Conservation (phyloP, 208 protist species). For the Trypanosoma avium region DNA sequence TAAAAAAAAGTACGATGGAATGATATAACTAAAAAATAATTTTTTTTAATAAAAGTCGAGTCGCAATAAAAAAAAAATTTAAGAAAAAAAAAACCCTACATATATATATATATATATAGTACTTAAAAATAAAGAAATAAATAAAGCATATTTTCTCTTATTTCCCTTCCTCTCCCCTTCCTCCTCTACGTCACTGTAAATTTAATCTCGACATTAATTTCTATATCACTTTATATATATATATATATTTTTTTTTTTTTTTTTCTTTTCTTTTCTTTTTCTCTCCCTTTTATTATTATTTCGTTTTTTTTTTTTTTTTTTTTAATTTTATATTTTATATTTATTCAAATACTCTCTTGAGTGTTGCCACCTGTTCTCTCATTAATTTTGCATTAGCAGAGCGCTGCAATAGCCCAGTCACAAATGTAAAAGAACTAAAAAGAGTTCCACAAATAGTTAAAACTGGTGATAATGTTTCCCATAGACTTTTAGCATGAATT, state of each 20-base stretch:
- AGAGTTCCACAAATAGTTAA: conserved; percentile 30
- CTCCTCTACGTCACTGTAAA: not conserved
- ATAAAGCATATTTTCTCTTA: not conserved
- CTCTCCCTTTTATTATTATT: not conserved
- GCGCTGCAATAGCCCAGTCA: conserved; percentile 71
- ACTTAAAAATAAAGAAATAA: not conserved
- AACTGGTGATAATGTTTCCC: not conserved
- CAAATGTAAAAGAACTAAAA: conserved; percentile 35
- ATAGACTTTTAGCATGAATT: conserved; percentile 1
- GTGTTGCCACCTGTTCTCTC: conserved; percentile 45
- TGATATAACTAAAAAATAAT: no score
- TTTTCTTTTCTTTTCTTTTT: conserved; percentile 17
- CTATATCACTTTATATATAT: not conserved
- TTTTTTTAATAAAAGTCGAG: no score
- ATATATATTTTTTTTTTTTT: conserved; percentile 8
- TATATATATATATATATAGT: not conserved
- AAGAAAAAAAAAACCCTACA: not conserved
- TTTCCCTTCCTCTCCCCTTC: no score
- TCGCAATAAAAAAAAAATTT: conserved; percentile 6
- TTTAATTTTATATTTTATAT: not conserved
- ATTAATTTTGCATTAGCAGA: conserved; percentile 67
- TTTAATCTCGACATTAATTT: not conserved
- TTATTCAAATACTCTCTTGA: not conserved
- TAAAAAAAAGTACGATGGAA: conserved; percentile 6
- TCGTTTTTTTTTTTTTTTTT: not conserved